Base-by-base conservation (phyloP, 2,329 filamentous ascomycete genomes). In the Penicillium expansum region DNA sequence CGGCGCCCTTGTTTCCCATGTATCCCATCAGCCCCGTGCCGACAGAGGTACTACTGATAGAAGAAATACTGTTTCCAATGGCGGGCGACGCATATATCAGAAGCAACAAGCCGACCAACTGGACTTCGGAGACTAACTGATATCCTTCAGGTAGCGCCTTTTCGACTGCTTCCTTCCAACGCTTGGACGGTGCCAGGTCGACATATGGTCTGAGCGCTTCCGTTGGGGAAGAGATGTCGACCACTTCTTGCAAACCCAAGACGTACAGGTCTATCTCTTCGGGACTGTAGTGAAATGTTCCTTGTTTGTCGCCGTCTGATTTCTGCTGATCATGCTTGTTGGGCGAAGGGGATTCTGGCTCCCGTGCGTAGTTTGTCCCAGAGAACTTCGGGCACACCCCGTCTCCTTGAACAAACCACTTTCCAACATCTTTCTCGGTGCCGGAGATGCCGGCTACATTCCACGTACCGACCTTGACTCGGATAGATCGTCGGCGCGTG, bases 1-100 rank as follows among this genome's bases (percentile, higher is more conserved):
- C 88, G 4, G 90, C 93, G 1, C 94, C 94, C 72, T 99, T 99
- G 74, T 99, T 99, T 10, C 94, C 94, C 79, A 97, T 88, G 69
- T 96, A 96, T 0, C 93, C 93, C 74, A 95, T 84, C 42, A 97
- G 74, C 0, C 94, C 94, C 0, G 94, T 99, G 0, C 92, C 93
- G 8, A 97, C 88, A 56, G 85, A 88, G 5, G 86, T 86, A 1
- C 88, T 92, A 73, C 90, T 95, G 64, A 96, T 85, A 48, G 90
- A 90, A 60, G 86, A 90, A 66, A 97, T 84, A 2, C 87, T 89
- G 0, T 86, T 81, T 1, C 85, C 84, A 39, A 97, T 80, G 9
- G 86, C 83, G 0, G 92, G 87, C 0, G 92, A 90, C 2, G 91
- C 92, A 69, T 94, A 97, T 27, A 97, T 83, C 29, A 97, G 80